Evolutionary conservation across 2,329 filamentous ascomycete genomes (phyloP).

Genomic region (Bimuria novae-zelandiae): DNA sequence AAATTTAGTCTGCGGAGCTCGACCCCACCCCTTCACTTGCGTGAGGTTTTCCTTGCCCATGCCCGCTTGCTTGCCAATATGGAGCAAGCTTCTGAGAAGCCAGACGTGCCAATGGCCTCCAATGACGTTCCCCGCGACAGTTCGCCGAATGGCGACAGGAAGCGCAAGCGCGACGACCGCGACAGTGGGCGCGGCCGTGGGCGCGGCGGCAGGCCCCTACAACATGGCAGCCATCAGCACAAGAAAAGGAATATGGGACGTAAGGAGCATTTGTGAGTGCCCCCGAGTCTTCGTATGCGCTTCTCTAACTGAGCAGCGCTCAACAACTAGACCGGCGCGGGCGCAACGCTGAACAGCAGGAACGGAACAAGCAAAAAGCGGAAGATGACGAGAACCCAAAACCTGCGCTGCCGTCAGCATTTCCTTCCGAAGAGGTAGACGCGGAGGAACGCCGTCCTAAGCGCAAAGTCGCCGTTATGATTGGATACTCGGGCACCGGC

Average conservation of each 20-base stretch:
- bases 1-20: constrained; percentile 18
- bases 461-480: constrained; percentile 92
- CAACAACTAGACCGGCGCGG: constrained; percentile 54
- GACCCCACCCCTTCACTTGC: neutral
- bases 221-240: constrained; percentile 50
- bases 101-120: constrained; percentile 31
- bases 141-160: constrained; percentile 29
- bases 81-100: constrained; percentile 29
- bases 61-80: constrained; percentile 19
- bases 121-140: constrained; percentile 19
- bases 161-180: constrained; percentile 28
- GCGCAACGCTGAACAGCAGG: constrained; percentile 49
- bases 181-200: constrained; percentile 35
- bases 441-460: constrained; percentile 87
- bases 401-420: constrained; percentile 62
- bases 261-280: constrained; percentile 66
- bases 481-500: constrained; percentile 94
- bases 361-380: constrained; percentile 44
- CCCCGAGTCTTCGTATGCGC: constrained; percentile 13
- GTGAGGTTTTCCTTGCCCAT: neutral
- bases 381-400: constrained; percentile 40
- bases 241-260: constrained; percentile 71
- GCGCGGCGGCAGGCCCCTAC: constrained; percentile 35
- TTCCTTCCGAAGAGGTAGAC: constrained; percentile 81
- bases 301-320: constrained; percentile 50